Evolutionary conservation across 2,329 filamentous ascomycete species (phyloP).

Genomic region (Emergomyces pasteurianus): DNA sequence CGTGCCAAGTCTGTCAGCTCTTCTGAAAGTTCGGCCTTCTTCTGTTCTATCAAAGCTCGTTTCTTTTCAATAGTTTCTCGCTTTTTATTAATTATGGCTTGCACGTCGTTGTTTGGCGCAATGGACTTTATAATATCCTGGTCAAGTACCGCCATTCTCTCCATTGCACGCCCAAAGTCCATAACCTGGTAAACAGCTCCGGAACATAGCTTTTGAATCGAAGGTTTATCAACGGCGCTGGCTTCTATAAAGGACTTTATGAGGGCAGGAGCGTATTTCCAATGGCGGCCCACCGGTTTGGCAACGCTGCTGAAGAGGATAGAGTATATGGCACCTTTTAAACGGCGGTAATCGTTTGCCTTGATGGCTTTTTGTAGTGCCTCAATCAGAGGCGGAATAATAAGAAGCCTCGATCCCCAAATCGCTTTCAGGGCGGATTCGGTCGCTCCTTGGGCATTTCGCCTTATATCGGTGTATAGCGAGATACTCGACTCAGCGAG

Average conservation of each 20-base stretch:
- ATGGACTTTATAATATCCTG: conserved; percentile 58
- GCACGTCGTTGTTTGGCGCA: conserved; percentile 54
- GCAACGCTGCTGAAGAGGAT: conserved; percentile 78
- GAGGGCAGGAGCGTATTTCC: conserved; percentile 85
- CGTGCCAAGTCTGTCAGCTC: conserved; percentile 69
- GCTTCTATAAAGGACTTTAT: conserved; percentile 85
- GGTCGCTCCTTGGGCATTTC: conserved; percentile 79
- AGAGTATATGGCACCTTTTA: conserved; percentile 90
- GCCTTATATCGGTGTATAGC: conserved; percentile 87
- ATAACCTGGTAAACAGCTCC: conserved; percentile 74
- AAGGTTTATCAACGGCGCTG: conserved; percentile 81
- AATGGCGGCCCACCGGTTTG: conserved; percentile 80
- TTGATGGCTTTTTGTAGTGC: conserved; percentile 68
- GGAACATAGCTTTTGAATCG: conserved; percentile 78
- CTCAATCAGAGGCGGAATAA: conserved; percentile 77
- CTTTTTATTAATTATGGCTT: conserved; percentile 49
- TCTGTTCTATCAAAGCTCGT: conserved; percentile 64
- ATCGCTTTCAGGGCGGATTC: conserved; percentile 90
- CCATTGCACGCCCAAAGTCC: conserved; percentile 81
- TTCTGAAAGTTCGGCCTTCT: conserved; percentile 67
- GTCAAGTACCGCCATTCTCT: conserved; percentile 75
- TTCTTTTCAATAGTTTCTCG: conserved; percentile 64
- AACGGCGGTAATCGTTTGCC: conserved; percentile 71
- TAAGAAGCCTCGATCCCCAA: conserved; percentile 72
- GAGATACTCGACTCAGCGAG: conserved; percentile 83